phyloP scores from a whole-genome alignment of 140 eudicot genomes.

The Artemisia princeps region DNA sequence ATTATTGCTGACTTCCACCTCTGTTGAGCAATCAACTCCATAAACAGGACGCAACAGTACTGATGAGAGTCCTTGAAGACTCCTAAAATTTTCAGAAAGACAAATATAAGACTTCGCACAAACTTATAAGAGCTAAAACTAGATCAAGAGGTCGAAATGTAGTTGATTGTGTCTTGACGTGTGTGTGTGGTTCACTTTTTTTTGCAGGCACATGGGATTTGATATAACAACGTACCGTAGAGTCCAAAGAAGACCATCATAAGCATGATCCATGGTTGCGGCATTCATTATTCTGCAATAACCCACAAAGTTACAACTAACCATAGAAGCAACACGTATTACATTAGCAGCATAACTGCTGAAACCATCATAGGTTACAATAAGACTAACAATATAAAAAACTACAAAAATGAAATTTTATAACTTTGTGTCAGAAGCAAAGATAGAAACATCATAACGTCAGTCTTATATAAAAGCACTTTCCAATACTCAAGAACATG shows the following conservation, averaged over 20 bases:
- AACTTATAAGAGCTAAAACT: background rate
- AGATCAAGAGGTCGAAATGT: constrained; percentile 10
- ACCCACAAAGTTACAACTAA: constrained; percentile 16
- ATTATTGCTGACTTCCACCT: constrained; percentile 29
- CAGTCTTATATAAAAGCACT: background rate
- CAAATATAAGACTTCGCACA: constrained; percentile 22
- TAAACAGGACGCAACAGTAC: constrained; percentile 41
- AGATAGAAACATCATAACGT: background rate
- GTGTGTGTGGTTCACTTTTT: constrained; percentile 17
- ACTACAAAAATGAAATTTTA: constrained; percentile 1
- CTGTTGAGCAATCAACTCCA: constrained; percentile 27
- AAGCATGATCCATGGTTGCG: constrained; percentile 68
- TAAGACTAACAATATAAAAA: constrained; percentile 5
- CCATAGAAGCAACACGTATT: constrained; percentile 7
- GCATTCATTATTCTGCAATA: constrained; percentile 64
- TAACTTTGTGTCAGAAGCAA: constrained; percentile 11
- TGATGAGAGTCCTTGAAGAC: constrained; percentile 65
- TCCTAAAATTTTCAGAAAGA: constrained; percentile 43
- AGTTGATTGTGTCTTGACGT: constrained; percentile 10
- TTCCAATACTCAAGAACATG: background rate
- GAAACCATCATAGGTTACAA: background rate
- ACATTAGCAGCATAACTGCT: background rate
- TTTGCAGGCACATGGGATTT: constrained; percentile 6
- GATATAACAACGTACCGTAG: constrained; percentile 49
- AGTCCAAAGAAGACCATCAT: constrained; percentile 88